A percentile compares a stretch with the other conserved stretches of the same genome.
Conservation (phyloP, 1,284 basidiomycete species). For the Puccinia novopanici region DNA sequence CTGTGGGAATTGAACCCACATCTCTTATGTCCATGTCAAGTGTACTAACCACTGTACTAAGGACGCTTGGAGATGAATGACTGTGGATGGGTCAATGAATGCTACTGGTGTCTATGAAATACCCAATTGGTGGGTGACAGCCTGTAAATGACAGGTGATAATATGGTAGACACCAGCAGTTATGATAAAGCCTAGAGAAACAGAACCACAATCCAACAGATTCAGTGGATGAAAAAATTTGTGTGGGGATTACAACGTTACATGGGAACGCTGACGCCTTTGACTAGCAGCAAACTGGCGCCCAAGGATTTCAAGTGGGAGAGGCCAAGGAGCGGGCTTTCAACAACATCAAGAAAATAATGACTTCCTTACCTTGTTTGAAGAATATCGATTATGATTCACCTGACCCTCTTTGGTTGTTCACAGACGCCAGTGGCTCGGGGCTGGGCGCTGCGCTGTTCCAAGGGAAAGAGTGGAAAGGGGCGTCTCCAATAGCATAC, state of each 20-base stretch:
- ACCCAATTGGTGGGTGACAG: no score
- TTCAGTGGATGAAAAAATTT: conserved; percentile 60
- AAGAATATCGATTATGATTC: conserved; percentile 15
- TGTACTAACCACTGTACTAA: no score
- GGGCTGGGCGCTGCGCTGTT: conserved; percentile 47
- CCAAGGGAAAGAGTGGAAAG: conserved; percentile 40
- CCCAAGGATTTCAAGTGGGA: not conserved
- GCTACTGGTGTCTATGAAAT: no score
- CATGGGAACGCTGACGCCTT: conserved; percentile 57
- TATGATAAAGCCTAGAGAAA: no score
- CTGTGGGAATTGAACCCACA: no score
- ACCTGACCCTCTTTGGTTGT: not conserved
- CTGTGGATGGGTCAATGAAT: no score
- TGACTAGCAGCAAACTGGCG: conserved; percentile 58
- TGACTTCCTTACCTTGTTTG: not conserved
- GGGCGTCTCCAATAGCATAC: conserved; percentile 49
- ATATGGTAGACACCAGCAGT: no score
- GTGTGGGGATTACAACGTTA: conserved; percentile 59
- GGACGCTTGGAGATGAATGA: no score
- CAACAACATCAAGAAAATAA: conserved; percentile 5
- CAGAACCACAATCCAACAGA: no score
- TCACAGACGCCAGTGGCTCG: conserved; percentile 33
- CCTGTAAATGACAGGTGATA: no score
- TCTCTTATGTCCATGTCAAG: no score
- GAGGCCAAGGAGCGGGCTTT: conserved; percentile 7